Conservation (phyloP, 2,329 filamentous ascomycete species). For the Pezicula radicicola region DNA sequence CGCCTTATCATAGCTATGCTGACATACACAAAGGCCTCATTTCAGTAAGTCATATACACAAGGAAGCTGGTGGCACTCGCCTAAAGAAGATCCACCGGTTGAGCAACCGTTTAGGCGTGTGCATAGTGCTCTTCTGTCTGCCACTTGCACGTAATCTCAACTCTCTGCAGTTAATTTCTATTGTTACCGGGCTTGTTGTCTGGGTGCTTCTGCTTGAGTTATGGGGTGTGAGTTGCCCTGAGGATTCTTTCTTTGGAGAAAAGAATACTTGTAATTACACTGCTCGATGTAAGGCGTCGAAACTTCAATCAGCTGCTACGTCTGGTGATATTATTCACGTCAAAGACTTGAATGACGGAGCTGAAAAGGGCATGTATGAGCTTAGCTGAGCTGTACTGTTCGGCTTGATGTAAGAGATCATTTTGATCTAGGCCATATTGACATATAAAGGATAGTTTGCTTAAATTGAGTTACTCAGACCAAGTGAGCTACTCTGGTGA, state of each 20-base stretch:
- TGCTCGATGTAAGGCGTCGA: conserved; percentile 35
- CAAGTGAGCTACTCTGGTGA: too few species aligned
- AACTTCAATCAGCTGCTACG: conserved; percentile 25
- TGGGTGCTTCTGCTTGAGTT: conserved; percentile 47
- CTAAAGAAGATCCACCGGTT: conserved; percentile 49
- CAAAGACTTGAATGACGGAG: background rate
- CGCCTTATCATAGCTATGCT: background rate
- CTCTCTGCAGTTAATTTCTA: conserved; percentile 42
- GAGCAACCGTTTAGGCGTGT: conserved; percentile 44
- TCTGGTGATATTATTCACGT: background rate
- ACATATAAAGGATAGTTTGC: too few species aligned
- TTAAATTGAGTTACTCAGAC: too few species aligned
- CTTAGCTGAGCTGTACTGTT: background rate
- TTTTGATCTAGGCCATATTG: too few species aligned
- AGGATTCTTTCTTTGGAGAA: conserved; percentile 41
- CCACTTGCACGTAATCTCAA: conserved; percentile 45
- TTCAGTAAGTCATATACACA: conserved; percentile 53
- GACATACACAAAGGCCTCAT: conserved; percentile 37
- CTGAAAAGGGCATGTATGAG: conserved; percentile 1
- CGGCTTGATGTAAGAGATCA: too few species aligned
- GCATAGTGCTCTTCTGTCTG: conserved; percentile 51
- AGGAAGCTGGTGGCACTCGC: conserved; percentile 44
- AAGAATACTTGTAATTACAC: conserved; percentile 36
- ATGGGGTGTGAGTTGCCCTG: conserved; percentile 43
- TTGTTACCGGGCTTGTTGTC: conserved; percentile 40